Evolutionary conservation across 768 basidiomycete species (phyloP), one percentile per base, ranked within the genome.

Genomic region (Grammothele lineata): DNA sequence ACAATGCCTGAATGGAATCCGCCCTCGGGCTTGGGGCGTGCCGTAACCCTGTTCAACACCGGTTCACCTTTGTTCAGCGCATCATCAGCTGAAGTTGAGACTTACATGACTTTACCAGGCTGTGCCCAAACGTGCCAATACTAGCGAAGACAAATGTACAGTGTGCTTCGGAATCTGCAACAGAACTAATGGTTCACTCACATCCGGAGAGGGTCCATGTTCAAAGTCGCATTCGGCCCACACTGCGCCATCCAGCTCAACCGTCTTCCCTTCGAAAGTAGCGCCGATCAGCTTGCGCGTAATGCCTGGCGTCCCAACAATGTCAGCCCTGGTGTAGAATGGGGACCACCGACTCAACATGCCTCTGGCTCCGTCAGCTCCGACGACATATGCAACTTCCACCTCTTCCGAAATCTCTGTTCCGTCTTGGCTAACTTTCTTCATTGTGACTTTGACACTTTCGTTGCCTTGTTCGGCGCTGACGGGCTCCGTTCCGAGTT

Each of bases 261-360:
- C 55, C 0, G 68, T 71, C 49, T 75, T 65, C 0, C 75, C 75
- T 0, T 69, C 47, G 48, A 77, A 77, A 0, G 60, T 55, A 5
- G 77, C 50, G 0, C 71, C 74, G 4, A 74, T 62, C 33, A 59
- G 54, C 46, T 70, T 72, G 19, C 76, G 62, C 5, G 66, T 65
- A 4, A 63, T 33, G 11, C 72, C 66, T 72, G 15, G 10, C 58
- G 19, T 32, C 14, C 5, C n/a, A n/a, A n/a, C n/a, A n/a, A n/a
- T n/a, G n/a, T n/a, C n/a, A n/a, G n/a, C n/a, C n/a, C n/a, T n/a
- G n/a, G n/a, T n/a, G n/a, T n/a, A n/a, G n/a, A n/a, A n/a, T n/a
- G n/a, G n/a, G n/a, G n/a, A n/a, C n/a, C 10, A 27, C 27, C 3
- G 11, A 18, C 38, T 17, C 7, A 41, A 3, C 56, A 27, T 5